A percentile compares a stretch with the other conserved stretches of the same genome.
phyloP scores from a whole-genome alignment of 331 rosid genomes.

The Malus hybrid region DNA sequence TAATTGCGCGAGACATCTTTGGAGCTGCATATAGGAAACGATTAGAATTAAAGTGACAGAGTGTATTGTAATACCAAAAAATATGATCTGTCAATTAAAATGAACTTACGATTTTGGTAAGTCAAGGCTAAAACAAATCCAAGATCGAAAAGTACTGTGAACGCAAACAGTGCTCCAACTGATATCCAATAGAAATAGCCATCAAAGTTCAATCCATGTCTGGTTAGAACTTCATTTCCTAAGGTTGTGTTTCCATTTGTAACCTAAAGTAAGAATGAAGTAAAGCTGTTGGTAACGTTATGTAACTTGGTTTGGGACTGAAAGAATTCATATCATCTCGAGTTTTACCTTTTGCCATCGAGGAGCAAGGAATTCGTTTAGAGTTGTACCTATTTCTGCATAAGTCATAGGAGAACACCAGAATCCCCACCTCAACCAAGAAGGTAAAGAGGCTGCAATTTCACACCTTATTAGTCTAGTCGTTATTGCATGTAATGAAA shows the following conservation, averaged over 20 bases:
- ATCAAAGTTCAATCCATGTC: constrained; percentile 59
- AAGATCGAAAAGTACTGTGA: constrained; percentile 50
- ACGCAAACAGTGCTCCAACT: constrained; percentile 60
- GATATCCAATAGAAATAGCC: constrained; percentile 66
- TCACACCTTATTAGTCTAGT: background rate
- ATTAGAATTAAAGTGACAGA: background rate
- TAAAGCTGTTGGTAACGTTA: background rate
- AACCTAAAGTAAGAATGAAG: constrained; percentile 27
- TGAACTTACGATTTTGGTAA: constrained; percentile 57
- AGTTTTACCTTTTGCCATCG: constrained; percentile 76
- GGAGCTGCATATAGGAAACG: constrained; percentile 41
- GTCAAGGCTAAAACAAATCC: constrained; percentile 66
- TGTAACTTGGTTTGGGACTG: background rate
- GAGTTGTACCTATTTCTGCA: constrained; percentile 65
- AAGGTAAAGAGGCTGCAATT: constrained; percentile 65
- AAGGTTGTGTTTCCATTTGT: constrained; percentile 37
- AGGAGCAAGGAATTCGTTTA: constrained; percentile 72
- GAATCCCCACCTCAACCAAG: constrained; percentile 78
- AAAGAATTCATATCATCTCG: background rate
- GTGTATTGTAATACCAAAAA: background rate
- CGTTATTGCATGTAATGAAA: background rate
- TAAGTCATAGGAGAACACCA: constrained; percentile 84
- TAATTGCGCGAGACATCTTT: constrained; percentile 53
- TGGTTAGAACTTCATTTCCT: constrained; percentile 45
- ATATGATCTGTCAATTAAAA: background rate